Percentiles rank a stretch among this genome's conserved stretches.
These are phyloP conservation scores for Parasarocladium wereldwijsianum DNA, from an alignment of 2,329 filamentous ascomycete species.

Conservation along the genomic window DNA sequence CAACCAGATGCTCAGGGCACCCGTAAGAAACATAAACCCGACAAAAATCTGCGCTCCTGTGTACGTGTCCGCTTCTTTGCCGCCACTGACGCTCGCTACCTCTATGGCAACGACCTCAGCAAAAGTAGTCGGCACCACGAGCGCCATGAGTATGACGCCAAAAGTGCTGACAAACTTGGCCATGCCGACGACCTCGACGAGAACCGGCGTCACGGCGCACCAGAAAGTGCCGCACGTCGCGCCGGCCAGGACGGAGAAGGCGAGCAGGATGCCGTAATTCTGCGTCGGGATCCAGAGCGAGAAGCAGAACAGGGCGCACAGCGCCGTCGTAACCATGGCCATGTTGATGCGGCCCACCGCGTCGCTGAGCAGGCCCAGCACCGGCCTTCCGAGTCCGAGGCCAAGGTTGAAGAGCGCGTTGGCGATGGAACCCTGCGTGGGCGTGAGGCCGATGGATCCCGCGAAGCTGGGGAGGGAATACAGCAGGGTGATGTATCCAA, in stretches of 20 bases:
- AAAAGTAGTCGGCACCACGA: conserved; percentile 40
- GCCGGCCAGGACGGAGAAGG: conserved; percentile 44
- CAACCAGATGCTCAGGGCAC: conserved; percentile 35
- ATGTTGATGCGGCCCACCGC: conserved; percentile 47
- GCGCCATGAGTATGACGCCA: conserved; percentile 41
- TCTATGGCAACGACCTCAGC: conserved; percentile 32
- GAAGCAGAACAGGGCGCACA: conserved; percentile 42
- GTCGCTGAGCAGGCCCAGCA: conserved; percentile 49
- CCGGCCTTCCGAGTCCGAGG: conserved; percentile 40
- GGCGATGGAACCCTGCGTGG: conserved; percentile 46
- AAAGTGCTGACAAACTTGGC: conserved; percentile 39
- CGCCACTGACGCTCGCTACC: conserved; percentile 31
- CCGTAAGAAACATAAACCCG: conserved; percentile 46
- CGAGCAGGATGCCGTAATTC: conserved; percentile 39
- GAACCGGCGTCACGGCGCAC: conserved; percentile 39
- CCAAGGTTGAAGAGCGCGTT: conserved; percentile 49
- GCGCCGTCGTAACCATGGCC: conserved; percentile 26
- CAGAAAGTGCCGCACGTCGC: conserved; percentile 47
- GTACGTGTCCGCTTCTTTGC: conserved; percentile 26
- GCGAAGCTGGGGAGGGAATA: conserved; percentile 52
- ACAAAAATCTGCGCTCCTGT: conserved; percentile 44
- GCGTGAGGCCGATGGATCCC: conserved; percentile 38
- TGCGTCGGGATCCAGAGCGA: conserved; percentile 47
- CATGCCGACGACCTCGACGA: conserved; percentile 46
- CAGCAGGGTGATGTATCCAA: conserved; percentile 50